Conservation (phyloP, 2,329 filamentous ascomycete genomes). For the Fusarium abutilonis region DNA sequence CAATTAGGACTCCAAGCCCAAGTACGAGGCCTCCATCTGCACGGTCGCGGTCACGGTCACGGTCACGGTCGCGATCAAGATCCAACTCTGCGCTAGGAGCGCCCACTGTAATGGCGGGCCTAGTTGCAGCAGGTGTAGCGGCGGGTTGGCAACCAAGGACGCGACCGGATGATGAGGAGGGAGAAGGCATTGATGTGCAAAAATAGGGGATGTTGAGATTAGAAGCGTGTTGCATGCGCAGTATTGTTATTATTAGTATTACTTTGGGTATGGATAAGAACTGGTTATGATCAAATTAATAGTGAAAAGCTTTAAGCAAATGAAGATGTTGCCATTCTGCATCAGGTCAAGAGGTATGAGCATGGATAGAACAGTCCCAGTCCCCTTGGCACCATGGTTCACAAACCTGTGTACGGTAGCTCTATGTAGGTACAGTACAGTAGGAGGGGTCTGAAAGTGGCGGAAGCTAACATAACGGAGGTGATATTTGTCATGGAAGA, state of each 20-base stretch:
- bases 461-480: slow-evolving; percentile 12
- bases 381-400: no score
- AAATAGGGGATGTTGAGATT: slow-evolving; percentile 39
- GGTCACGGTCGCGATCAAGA: slow-evolving; percentile 47
- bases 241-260: slow-evolving; percentile 37
- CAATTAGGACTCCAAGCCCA: slow-evolving; percentile 66
- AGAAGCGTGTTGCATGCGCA: not conserved
- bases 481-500: not conserved
- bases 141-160: slow-evolving; percentile 78
- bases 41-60: slow-evolving; percentile 60
- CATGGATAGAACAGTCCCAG: no score
- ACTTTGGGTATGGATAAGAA: slow-evolving; percentile 42
- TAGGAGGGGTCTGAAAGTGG: slow-evolving; percentile 7
- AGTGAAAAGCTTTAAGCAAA: slow-evolving; percentile 26
- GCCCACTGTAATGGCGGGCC: slow-evolving; percentile 83
- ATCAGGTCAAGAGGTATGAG: not conserved
- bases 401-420: no score
- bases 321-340: not conserved
- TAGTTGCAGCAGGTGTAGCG: slow-evolving; percentile 79
- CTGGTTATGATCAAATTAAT: slow-evolving; percentile 19
- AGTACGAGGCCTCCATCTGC: slow-evolving; percentile 74
- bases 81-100: slow-evolving; percentile 77
- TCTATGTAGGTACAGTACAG: no score
- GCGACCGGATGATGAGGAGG: slow-evolving; percentile 43
- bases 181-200: slow-evolving; percentile 39